Conservation (phyloP, 179 eudicot genomes). For the Nepenthes alata region DNA sequence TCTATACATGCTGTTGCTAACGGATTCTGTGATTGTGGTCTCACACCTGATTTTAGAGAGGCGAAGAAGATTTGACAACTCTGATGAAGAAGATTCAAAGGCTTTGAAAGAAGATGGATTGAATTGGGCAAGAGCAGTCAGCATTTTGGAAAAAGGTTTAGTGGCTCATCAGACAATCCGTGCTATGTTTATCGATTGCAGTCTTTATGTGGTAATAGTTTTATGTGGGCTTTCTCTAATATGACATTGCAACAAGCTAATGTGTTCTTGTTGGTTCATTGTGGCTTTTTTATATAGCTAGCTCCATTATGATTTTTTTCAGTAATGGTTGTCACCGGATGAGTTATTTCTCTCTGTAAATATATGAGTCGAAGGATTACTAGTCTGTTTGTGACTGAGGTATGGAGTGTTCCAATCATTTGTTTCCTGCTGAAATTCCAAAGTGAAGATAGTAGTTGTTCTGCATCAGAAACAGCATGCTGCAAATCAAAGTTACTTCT, state of each 20-base stretch:
- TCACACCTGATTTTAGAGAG: conserved; percentile 19
- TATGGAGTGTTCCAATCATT: too few relatives aligned
- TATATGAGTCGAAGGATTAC: too few relatives aligned
- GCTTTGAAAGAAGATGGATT: conserved; percentile 11
- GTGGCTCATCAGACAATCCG: conserved; percentile 36
- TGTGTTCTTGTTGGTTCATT: not conserved
- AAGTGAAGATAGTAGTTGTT: too few relatives aligned
- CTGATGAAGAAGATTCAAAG: conserved; percentile 7
- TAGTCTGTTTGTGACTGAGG: too few relatives aligned
- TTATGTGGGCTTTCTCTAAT: conserved; percentile 39
- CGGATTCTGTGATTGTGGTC: conserved; percentile 24
- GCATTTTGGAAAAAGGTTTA: conserved; percentile 34
- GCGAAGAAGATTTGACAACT: conserved; percentile 7
- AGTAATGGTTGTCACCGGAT: too few relatives aligned
- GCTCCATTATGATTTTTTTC: too few relatives aligned
- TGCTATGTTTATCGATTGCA: conserved; percentile 40
- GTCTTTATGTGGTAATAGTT: conserved; percentile 39
- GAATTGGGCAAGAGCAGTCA: conserved; percentile 32
- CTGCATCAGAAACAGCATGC: too few relatives aligned
- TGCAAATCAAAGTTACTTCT: too few relatives aligned
- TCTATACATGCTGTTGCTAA: conserved; percentile 26
- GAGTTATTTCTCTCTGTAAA: too few relatives aligned
- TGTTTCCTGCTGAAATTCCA: too few relatives aligned
- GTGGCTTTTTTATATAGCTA: too few relatives aligned
- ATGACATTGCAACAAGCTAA: conserved; percentile 1